phyloP scores from a whole-genome alignment of 257 asterid genomes.

The Solanum pimpinellifolium region DNA sequence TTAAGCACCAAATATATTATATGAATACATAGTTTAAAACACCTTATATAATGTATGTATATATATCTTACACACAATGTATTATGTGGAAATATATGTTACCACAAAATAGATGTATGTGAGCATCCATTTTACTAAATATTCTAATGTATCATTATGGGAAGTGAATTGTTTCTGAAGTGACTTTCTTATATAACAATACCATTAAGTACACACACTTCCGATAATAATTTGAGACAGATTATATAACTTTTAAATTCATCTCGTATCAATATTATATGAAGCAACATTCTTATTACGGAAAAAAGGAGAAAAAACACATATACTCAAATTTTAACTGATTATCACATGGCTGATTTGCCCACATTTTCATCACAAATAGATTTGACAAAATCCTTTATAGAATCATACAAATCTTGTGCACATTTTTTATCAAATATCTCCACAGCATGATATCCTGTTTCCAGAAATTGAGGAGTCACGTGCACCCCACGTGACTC shows the following conservation, averaged over 20 bases:
- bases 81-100: neutral
- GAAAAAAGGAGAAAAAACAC: neutral
- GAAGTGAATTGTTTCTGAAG: neutral
- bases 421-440: constrained; percentile 34
- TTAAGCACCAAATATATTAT: neutral
- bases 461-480: constrained; percentile 25
- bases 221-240: neutral
- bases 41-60: too few species aligned
- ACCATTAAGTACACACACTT: too few species aligned
- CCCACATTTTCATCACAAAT: neutral
- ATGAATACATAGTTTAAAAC: neutral
- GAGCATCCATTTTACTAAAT: neutral
- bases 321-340: neutral
- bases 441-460: constrained; percentile 61
- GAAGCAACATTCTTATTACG: neutral
- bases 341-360: neutral
- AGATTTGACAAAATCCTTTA: constrained; percentile 23
- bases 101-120: too few species aligned
- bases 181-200: neutral
- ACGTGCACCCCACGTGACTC: constrained; percentile 51
- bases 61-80: too few species aligned
- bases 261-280: neutral
- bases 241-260: neutral
- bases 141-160: neutral
- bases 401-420: constrained; percentile 19